phyloP scores from a whole-genome alignment of 2,329 filamentous ascomycete genomes.

The Alternaria dauci region DNA sequence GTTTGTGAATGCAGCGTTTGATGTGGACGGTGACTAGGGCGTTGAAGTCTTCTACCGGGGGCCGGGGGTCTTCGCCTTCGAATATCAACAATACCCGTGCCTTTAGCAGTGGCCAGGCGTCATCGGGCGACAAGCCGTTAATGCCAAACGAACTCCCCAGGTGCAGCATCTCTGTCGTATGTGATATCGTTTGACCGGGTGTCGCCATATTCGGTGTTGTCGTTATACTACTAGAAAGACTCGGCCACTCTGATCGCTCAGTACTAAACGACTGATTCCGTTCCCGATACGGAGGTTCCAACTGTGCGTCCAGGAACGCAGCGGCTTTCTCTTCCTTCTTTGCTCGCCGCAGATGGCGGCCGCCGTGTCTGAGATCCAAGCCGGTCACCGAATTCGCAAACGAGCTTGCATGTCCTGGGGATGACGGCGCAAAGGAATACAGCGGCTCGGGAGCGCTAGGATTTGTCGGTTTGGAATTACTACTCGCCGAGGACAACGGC shows the following conservation, averaged over 20 bases:
- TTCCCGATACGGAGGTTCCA: conserved; percentile 46
- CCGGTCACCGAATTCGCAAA: conserved; percentile 87
- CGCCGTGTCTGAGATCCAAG: conserved; percentile 79
- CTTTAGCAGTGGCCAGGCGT: conserved; percentile 83
- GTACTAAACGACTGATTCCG: conserved; percentile 51
- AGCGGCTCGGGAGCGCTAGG: conserved; percentile 77
- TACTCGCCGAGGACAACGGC: conserved; percentile 76
- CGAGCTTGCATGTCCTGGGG: conserved; percentile 70
- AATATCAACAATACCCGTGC: conserved; percentile 80
- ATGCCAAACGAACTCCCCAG: conserved; percentile 59
- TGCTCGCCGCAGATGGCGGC: conserved; percentile 79
- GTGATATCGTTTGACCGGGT: conserved; percentile 40
- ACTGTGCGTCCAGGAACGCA: conserved; percentile 43
- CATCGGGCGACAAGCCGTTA: conserved; percentile 65
- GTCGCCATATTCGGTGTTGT: conserved; percentile 33
- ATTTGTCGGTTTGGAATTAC: conserved; percentile 78
- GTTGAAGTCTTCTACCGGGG: conserved; percentile 87
- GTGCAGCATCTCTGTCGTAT: conserved; percentile 53
- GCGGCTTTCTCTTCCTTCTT: conserved; percentile 63
- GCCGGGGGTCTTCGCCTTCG: conserved; percentile 78
- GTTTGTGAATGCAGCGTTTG: conserved; percentile 77
- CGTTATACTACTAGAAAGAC: conserved; percentile 32
- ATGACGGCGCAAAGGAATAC: conserved; percentile 80
- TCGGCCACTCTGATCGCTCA: conserved; percentile 51
- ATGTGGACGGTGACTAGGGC: conserved; percentile 80